These are phyloP conservation scores for Colletotrichum brevisporum DNA, from an alignment of 2,329 filamentous ascomycete genomes.

Conservation along the genomic window DNA sequence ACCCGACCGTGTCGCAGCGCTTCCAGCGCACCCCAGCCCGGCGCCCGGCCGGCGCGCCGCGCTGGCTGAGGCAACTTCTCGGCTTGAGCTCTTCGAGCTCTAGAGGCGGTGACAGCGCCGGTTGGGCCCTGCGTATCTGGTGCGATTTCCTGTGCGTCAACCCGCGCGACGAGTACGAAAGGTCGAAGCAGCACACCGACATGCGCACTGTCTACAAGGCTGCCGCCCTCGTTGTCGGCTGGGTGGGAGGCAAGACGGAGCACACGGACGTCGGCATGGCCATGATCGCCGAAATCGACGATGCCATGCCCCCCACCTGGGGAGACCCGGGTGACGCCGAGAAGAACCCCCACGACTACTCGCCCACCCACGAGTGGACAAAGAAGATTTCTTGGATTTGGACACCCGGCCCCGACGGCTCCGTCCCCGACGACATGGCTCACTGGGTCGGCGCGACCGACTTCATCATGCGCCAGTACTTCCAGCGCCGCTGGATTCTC, in stretches of 20 bases:
- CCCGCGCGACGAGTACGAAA: conserved; percentile 46
- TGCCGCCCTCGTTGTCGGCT: conserved; percentile 52
- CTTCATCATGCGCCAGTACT: conserved; percentile 51
- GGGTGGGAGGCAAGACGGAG: conserved; percentile 49
- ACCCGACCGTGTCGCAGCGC: conserved; percentile 44
- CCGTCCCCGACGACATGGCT: conserved; percentile 42
- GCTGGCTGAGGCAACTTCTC: conserved; percentile 43
- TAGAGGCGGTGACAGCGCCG: conserved; percentile 4
- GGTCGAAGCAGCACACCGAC: conserved; percentile 46
- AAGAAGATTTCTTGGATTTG: conserved; percentile 46
- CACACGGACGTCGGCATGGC: conserved; percentile 47
- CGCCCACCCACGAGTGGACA: conserved; percentile 50
- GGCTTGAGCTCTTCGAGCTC: conserved; percentile 36
- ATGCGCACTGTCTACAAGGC: conserved; percentile 49
- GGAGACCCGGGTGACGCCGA: conserved; percentile 52
- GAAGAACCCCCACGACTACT: conserved; percentile 52
- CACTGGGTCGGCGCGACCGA: conserved; percentile 45
- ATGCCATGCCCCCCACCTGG: conserved; percentile 49
- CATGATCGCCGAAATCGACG: conserved; percentile 47
- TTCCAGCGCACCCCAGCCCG: conserved; percentile 39
- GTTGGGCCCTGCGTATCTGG: conserved; percentile 47
- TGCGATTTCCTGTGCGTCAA: conserved; percentile 51
- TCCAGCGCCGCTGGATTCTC: conserved; percentile 54
- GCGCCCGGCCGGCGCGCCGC: conserved; percentile 39
- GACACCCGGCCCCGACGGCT: conserved; percentile 43